Percentiles rank a stretch among this genome's conserved stretches.
phyloP scores from a whole-genome alignment of 192 early-diverging fungal genomes.

The Globomyces pollinis-pini region DNA sequence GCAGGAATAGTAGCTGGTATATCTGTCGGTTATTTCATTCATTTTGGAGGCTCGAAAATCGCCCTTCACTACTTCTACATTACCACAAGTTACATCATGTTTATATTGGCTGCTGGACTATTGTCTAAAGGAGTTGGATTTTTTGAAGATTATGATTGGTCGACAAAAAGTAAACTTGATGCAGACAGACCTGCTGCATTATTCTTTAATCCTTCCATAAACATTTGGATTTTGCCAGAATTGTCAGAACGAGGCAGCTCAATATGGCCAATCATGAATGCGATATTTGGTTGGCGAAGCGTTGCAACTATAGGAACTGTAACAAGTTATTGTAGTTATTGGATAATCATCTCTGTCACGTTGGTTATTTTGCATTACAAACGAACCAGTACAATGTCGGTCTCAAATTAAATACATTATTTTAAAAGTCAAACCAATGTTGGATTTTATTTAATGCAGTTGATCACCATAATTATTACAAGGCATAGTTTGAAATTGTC shows the following conservation, averaged over 20 bases:
- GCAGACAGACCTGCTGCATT: constrained; percentile 58
- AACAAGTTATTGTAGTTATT: constrained; percentile 73
- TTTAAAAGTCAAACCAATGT: too few relatives aligned
- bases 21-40: constrained; percentile 67
- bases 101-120: constrained; percentile 77
- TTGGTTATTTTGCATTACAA: too few relatives aligned
- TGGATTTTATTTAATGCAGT: too few relatives aligned
- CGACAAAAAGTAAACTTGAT: constrained; percentile 37
- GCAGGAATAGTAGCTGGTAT: constrained; percentile 60
- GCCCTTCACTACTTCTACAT: constrained; percentile 75
- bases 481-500: too few relatives aligned
- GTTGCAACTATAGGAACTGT: constrained; percentile 67
- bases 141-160: constrained; percentile 63
- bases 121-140: constrained; percentile 57
- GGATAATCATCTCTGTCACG: constrained; percentile 42
- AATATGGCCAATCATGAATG: constrained; percentile 67
- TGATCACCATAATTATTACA: too few relatives aligned
- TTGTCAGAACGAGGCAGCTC: constrained; percentile 15
- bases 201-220: constrained; percentile 47
- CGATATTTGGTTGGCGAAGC: constrained; percentile 71
- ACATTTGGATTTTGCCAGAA: constrained; percentile 55
- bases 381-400: too few relatives aligned
- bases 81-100: constrained; percentile 58
- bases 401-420: too few relatives aligned
- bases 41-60: constrained; percentile 57